phyloP scores from a whole-genome alignment of 2,329 filamentous ascomycete genomes.

The Trichoderma endophyticum region DNA sequence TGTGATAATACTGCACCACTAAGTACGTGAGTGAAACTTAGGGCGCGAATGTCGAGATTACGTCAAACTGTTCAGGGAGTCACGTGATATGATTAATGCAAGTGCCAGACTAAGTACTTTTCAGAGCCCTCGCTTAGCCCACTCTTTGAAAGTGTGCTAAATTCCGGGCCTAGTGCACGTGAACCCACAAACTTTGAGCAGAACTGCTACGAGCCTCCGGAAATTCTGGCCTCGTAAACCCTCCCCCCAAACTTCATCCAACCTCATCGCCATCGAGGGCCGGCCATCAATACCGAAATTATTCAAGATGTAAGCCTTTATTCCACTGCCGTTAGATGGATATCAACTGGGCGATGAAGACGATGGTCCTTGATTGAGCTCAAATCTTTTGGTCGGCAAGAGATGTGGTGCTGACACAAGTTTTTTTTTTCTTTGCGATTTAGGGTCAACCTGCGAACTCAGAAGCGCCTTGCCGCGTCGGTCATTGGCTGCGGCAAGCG shows the following conservation, averaged over 20 bases:
- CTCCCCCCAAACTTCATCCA: constrained; percentile 39
- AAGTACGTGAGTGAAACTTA: not conserved
- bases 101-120: constrained; percentile 27
- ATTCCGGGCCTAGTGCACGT: constrained; percentile 35
- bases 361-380: not conserved
- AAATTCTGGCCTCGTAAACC: constrained; percentile 42
- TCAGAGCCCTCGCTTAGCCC: constrained; percentile 42
- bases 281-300: constrained; percentile 41
- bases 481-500: constrained; percentile 99
- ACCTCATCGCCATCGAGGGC: constrained; percentile 38
- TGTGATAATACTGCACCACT: not conserved
- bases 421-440: constrained; percentile 21
- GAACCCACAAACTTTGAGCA: constrained; percentile 42
- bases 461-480: constrained; percentile 99
- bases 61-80: not conserved
- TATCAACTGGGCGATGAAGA: not conserved
- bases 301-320: constrained; percentile 45
- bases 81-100: constrained; percentile 21
- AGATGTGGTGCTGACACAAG: constrained; percentile 28
- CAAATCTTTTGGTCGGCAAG: not conserved
- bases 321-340: not conserved
- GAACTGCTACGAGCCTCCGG: constrained; percentile 34
- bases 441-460: constrained; percentile 99
- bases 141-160: constrained; percentile 15
- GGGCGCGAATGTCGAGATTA: not conserved